Conservation (phyloP, 164 flowering plant species). For the Litsea cubeba region DNA sequence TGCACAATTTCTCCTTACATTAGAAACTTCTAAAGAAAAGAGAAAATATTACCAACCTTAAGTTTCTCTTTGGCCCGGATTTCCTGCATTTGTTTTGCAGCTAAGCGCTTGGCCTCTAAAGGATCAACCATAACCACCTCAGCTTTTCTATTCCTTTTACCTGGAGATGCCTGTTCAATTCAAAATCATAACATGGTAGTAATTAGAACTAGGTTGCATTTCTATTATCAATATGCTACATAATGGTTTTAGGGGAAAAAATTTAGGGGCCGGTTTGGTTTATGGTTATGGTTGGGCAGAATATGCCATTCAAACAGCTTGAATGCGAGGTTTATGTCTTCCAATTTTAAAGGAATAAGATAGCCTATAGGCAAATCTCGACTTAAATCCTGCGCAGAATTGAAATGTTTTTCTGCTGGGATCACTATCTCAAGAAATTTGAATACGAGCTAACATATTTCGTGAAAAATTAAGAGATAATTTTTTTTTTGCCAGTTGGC, state of each 20-base stretch:
- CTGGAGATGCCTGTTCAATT: constrained; percentile 37
- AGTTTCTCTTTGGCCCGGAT: constrained; percentile 63
- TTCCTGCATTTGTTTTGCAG: constrained; percentile 74
- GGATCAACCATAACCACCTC: constrained; percentile 93
- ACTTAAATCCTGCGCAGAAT: too few species aligned
- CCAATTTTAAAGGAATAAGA: too few species aligned
- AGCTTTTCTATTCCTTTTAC: constrained; percentile 20
- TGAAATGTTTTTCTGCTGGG: too few species aligned
- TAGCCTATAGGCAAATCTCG: too few species aligned
- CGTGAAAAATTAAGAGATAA: too few species aligned
- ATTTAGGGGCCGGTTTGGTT: not conserved
- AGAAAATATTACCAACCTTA: constrained; percentile 35
- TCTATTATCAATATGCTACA: not conserved
- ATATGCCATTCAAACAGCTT: not conserved
- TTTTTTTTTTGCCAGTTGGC: too few species aligned
- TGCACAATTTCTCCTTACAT: not conserved
- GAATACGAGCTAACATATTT: too few species aligned
- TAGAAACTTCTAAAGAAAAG: not conserved
- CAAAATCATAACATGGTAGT: constrained; percentile 1
- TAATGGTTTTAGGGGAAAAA: not conserved
- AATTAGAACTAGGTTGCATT: not conserved
- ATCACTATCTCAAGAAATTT: too few species aligned
- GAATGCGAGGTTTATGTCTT: too few species aligned
- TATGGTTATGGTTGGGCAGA: not conserved
- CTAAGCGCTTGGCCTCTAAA: constrained; percentile 87